Evolutionary conservation across 2,329 filamentous ascomycete species (phyloP).

Genomic region (Talaromyces sp.): DNA sequence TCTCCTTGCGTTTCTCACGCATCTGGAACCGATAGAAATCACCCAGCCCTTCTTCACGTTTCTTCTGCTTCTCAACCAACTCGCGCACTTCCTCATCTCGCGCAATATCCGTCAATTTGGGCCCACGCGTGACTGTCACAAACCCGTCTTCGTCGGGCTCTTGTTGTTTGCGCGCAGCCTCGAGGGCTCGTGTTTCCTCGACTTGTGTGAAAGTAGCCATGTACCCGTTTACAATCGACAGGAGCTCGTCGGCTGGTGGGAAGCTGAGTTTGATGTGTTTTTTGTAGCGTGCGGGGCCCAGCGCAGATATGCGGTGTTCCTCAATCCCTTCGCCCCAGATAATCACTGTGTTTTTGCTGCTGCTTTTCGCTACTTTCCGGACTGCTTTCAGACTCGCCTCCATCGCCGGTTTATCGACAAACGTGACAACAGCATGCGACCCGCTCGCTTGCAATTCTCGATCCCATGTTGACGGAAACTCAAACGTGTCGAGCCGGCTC

Average conservation of each 20-base stretch:
- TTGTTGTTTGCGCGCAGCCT: constrained; percentile 60
- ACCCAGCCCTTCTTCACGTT: constrained; percentile 58
- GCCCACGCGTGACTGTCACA: constrained; percentile 79
- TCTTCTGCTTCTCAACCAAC: constrained; percentile 53
- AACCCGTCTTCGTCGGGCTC: constrained; percentile 94
- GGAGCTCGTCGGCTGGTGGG: constrained; percentile 61
- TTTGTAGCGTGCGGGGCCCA: constrained; percentile 51
- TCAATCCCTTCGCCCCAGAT: constrained; percentile 63
- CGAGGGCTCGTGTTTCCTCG: constrained; percentile 58
- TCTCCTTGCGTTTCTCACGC: constrained; percentile 70
- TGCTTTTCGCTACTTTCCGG: constrained; percentile 44
- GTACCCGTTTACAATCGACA: constrained; percentile 73
- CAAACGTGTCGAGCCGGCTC: constrained; percentile 53
- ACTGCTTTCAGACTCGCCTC: constrained; percentile 71
- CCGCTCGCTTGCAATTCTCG: constrained; percentile 65
- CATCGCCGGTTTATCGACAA: constrained; percentile 77
- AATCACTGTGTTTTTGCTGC: constrained; percentile 41
- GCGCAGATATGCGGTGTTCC: constrained; percentile 45
- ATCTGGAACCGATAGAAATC: constrained; percentile 84
- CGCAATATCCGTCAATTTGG: constrained; percentile 64
- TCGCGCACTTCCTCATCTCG: constrained; percentile 63
- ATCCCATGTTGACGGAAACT: constrained; percentile 68
- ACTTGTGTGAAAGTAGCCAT: constrained; percentile 70
- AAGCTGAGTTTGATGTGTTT: constrained; percentile 67
- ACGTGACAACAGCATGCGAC: constrained; percentile 70